These are phyloP conservation scores for Elsinoe perseae DNA, from an alignment of 2,329 filamentous ascomycete genomes.

Conservation along the genomic window DNA sequence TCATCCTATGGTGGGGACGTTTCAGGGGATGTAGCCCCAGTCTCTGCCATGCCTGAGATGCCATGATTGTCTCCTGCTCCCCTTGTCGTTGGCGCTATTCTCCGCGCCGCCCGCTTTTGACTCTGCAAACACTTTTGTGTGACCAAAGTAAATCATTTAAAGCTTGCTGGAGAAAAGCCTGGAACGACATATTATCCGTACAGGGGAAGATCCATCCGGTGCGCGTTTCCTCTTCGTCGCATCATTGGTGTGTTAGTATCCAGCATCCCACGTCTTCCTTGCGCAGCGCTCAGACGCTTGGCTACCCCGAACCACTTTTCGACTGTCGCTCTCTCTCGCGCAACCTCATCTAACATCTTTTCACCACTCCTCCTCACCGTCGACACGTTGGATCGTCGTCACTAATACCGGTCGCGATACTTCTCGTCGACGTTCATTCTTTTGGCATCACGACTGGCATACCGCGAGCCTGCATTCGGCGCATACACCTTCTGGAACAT, in stretches of 20 bases:
- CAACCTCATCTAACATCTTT: not conserved
- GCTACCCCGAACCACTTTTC: not conserved
- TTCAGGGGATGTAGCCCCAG: slow-evolving; percentile 2
- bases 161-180: slow-evolving; percentile 2
- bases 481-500: not conserved
- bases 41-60: not conserved
- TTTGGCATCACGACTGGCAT: slow-evolving; percentile 6
- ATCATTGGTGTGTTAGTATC: not conserved
- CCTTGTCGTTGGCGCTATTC: not conserved
- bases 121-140: not conserved
- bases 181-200: not conserved
- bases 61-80: slow-evolving; percentile 1
- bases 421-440: slow-evolving; percentile 4
- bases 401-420: slow-evolving; percentile 6
- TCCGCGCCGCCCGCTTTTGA: not conserved
- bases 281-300: slow-evolving; percentile 6
- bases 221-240: not conserved
- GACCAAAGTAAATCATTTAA: not conserved
- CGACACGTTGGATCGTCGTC: not conserved
- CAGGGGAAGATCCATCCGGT: no score
- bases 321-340: not conserved
- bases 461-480: not conserved
- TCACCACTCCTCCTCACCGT: not conserved
- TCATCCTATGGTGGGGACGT: not conserved
- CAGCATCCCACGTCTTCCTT: slow-evolving; percentile 6